These are phyloP conservation scores for Phialophora macrospora DNA, from an alignment of 2,329 filamentous ascomycete species.

Conservation along the genomic window DNA sequence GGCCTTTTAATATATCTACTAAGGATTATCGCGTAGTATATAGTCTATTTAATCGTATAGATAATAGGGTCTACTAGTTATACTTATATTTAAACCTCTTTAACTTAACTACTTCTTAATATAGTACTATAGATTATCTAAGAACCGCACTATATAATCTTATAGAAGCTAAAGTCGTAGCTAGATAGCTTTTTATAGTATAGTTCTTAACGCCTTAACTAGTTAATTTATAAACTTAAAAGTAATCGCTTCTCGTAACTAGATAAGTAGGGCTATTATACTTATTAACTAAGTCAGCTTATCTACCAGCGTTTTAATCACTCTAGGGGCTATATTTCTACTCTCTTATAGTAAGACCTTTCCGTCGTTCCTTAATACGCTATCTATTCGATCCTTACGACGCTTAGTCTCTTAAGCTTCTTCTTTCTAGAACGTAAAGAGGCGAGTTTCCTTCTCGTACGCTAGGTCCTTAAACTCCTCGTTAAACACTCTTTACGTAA, in stretches of 20 bases:
- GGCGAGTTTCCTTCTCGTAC: too few relatives aligned
- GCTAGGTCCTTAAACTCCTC: too few relatives aligned
- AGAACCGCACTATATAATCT: not conserved
- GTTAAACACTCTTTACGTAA: too few relatives aligned
- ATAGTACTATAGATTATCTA: not conserved
- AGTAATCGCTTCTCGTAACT: too few relatives aligned
- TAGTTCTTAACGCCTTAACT: not conserved
- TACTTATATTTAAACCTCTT: not conserved
- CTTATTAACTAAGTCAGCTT: not conserved
- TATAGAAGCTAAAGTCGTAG: not conserved
- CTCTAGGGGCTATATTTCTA: not conserved
- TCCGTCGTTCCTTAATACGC: too few relatives aligned
- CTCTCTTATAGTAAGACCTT: not conserved
- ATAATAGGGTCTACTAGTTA: not conserved
- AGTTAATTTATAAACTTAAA: too few relatives aligned
- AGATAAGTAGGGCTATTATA: not conserved
- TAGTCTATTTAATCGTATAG: not conserved
- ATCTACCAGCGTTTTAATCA: not conserved
- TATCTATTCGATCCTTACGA: too few relatives aligned
- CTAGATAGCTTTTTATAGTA: not conserved
- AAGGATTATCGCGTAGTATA: not conserved
- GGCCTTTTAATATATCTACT: conserved; percentile 8
- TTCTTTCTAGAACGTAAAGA: too few relatives aligned
- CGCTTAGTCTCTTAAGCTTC: too few relatives aligned
- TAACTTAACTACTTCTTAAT: not conserved